Percentiles rank a stretch among this genome's conserved stretches.
Evolutionary conservation across 192 early-diverging fungal species (phyloP).

Genomic region (Coemansia erecta): DNA sequence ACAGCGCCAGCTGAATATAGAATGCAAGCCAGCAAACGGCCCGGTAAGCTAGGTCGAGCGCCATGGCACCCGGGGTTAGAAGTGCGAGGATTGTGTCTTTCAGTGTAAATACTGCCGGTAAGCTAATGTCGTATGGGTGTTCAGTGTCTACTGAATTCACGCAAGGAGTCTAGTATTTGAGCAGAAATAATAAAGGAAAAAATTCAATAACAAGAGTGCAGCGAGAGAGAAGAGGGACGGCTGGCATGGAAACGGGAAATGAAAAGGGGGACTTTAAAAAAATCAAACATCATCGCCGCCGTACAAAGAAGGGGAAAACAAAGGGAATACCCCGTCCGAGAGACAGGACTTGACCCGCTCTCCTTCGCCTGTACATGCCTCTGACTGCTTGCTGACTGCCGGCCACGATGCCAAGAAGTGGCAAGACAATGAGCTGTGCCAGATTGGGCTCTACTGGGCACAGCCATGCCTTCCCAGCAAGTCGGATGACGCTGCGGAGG

Average conservation of each 20-base stretch:
- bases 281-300: neutral
- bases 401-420: too few relatives aligned
- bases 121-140: too few relatives aligned
- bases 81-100: neutral
- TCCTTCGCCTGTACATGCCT: too few relatives aligned
- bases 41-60: slow-evolving; percentile 12
- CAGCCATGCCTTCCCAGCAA: too few relatives aligned
- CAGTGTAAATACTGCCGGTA: neutral
- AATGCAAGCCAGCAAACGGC: slow-evolving; percentile 23
- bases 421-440: too few relatives aligned
- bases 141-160: too few relatives aligned
- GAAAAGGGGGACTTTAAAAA: slow-evolving; percentile 1
- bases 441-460: too few relatives aligned
- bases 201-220: neutral
- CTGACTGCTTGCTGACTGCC: too few relatives aligned
- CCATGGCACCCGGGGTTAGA: slow-evolving; percentile 14
- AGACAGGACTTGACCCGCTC: neutral
- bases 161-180: too few relatives aligned
- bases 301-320: neutral
- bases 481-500: too few relatives aligned
- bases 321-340: neutral
- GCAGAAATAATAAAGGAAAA: too few relatives aligned
- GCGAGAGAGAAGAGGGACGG: neutral
- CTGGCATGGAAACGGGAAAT: neutral
- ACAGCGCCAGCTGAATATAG: slow-evolving; percentile 37